These are phyloP conservation scores for Diaporthe sp. DNA, from an alignment of 2,329 filamentous ascomycete species.

Conservation along the genomic window DNA sequence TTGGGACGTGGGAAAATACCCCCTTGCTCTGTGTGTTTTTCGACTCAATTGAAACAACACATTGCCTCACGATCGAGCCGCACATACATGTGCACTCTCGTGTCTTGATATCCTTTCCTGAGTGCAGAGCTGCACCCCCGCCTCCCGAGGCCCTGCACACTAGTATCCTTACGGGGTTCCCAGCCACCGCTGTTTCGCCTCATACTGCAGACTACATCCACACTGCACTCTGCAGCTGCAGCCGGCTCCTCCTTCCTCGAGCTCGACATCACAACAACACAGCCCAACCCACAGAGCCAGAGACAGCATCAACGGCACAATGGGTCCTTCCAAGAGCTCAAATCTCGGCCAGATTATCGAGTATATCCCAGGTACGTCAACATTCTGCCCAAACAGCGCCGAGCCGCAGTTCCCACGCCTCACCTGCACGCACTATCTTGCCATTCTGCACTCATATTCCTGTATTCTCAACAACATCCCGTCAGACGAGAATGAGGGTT, in stretches of 20 bases:
- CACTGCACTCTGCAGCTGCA: too few species aligned
- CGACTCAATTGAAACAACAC: neutral
- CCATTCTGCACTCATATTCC: neutral
- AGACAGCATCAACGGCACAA: slow-evolving; percentile 56
- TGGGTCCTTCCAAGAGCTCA: slow-evolving; percentile 58
- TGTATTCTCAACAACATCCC: slow-evolving; percentile 25
- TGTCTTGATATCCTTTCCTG: neutral
- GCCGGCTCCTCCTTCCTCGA: slow-evolving; percentile 11
- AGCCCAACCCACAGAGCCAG: slow-evolving; percentile 45
- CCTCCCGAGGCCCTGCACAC: slow-evolving; percentile 18
- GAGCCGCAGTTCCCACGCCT: slow-evolving; percentile 11
- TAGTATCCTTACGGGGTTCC: slow-evolving; percentile 10
- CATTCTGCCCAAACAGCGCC: slow-evolving; percentile 32
- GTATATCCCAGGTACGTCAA: slow-evolving; percentile 87
- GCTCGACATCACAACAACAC: neutral
- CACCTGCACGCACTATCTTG: neutral
- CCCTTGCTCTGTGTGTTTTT: neutral
- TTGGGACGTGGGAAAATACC: neutral
- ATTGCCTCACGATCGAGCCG: neutral
- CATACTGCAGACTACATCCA: slow-evolving; percentile 3
- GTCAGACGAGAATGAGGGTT: neutral
- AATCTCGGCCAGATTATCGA: slow-evolving; percentile 92
- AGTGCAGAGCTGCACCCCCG: neutral
- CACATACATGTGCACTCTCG: neutral
- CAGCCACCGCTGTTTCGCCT: neutral